Base-by-base conservation (phyloP, 768 basidiomycete genomes). In the Boletus tomentosulus region DNA sequence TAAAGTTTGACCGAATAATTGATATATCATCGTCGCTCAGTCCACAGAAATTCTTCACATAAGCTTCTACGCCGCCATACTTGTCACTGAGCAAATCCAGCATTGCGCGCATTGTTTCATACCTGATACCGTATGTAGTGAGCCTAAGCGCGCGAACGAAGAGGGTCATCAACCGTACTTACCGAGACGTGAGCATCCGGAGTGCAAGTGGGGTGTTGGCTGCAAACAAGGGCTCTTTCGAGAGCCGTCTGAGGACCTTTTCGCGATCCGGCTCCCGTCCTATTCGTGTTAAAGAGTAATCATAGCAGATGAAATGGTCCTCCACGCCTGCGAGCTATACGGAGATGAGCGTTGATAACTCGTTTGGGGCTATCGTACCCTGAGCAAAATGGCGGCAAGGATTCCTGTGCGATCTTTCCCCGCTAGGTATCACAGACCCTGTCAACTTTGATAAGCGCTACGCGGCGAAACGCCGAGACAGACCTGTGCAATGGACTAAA, bases 131-230 rank as follows among this genome's bases (percentile, higher is more conserved):
- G 22, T n/a, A 3, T 8, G 13, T 9, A 28, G 30, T 48, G 35
- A 57, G 50, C 8, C 28, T 25, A 35, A 24, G 10, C 12, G 30
- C 19, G 27, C 27, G 44, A 45, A 16, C 39, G 39, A 44, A 43
- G 15, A 28, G 7, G 30, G 31, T 3, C 35, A 13, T 34, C 25
- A 22, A 37, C 44, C n/a, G 27, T 30, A 50, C 56, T 49, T 64
- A 87, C 89, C 85, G 79, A 60, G 87, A 90, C 4, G 85, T 82
- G 49, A 92, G 82, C 87, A 91, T 88, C 56, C 88, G 90, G n/a
- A 89, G 72, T 2, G 87, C 87, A 24, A 87, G 87, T 51, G 87
- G 81, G 39, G 78, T 81, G 59, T 89, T 86, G 6, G 83, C 76
- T 1, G 86, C 84, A 58, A 91, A 91, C 12, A 87, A 55, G 0